These are phyloP conservation scores for Blastocystis sp. DNA, from an alignment of 352 stramenopile species.

Conservation along the genomic window DNA sequence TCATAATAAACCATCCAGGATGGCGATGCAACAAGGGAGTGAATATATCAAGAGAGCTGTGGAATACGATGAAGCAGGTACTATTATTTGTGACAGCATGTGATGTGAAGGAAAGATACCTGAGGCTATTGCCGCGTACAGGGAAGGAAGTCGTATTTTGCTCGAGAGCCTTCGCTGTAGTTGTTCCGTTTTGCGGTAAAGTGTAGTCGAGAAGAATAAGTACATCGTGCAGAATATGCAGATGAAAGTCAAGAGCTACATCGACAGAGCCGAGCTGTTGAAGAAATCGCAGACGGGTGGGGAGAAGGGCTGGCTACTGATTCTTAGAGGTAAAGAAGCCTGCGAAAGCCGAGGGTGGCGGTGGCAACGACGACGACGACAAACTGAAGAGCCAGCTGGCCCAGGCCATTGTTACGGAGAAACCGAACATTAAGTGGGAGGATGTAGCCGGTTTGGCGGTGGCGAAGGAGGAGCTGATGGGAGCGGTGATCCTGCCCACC, in stretches of 20 bases:
- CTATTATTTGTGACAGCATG: not conserved
- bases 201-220: constrained; percentile 83
- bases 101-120: constrained; percentile 46
- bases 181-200: constrained; percentile 7
- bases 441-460: constrained; percentile 92
- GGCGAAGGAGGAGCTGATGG: constrained; percentile 95
- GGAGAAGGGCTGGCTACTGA: constrained; percentile 16
- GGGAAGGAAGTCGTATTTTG: constrained; percentile 31
- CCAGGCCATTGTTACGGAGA: constrained; percentile 79
- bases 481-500: constrained; percentile 92
- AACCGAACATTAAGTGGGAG: constrained; percentile 78
- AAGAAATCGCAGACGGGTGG: constrained; percentile 79
- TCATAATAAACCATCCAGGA: too few species aligned
- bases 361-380: constrained; percentile 86
- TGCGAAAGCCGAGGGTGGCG: constrained; percentile 78
- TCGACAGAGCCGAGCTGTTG: constrained; percentile 82
- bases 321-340: constrained; percentile 56
- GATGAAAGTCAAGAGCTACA: constrained; percentile 84
- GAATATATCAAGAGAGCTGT: constrained; percentile 45
- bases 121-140: constrained; percentile 51
- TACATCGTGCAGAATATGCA: constrained; percentile 84
- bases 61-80: constrained; percentile 60
- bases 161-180: constrained; percentile 32
- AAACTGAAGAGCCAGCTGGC: constrained; percentile 90
- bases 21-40: constrained; percentile 14